Percentiles rank a stretch among this genome's conserved stretches.
phyloP scores from a whole-genome alignment of 2,329 filamentous ascomycete species.

The Stachybotrys chlorohalonatus region DNA sequence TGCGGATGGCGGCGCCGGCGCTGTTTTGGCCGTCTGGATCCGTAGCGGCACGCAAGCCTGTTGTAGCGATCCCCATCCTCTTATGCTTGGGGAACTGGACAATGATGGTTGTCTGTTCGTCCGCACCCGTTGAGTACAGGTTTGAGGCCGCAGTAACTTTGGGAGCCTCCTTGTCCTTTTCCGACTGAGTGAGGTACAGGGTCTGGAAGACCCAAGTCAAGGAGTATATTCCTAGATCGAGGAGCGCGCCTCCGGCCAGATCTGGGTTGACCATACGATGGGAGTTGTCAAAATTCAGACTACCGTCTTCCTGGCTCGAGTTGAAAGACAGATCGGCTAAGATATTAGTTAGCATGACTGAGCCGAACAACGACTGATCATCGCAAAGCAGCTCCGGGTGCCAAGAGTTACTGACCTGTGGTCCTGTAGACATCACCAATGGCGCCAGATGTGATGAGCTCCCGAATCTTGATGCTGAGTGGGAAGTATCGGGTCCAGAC shows the following conservation, averaged over 20 bases:
- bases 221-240: constrained; percentile 83
- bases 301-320: constrained; percentile 45
- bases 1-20: constrained; percentile 60
- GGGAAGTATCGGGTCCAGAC: constrained; percentile 90
- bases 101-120: constrained; percentile 71
- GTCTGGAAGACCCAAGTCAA: constrained; percentile 88
- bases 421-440: constrained; percentile 55
- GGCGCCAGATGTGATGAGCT: constrained; percentile 47
- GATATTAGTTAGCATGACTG: background rate
- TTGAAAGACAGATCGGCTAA: constrained; percentile 53
- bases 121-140: constrained; percentile 65
- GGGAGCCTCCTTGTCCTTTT: constrained; percentile 58
- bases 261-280: constrained; percentile 77
- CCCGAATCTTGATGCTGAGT: constrained; percentile 64
- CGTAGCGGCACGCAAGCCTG: constrained; percentile 51
- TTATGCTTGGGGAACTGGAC: constrained; percentile 62
- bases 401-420: constrained; percentile 27
- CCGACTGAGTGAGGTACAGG: constrained; percentile 70
- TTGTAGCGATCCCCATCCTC: constrained; percentile 65
- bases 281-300: constrained; percentile 46
- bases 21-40: constrained; percentile 52
- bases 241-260: constrained; percentile 70
- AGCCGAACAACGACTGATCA: too few relatives aligned
- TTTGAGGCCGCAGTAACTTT: constrained; percentile 59
- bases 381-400: too few relatives aligned